Evolutionary conservation across 2,329 filamentous ascomycete genomes (phyloP), one percentile per base, ranked within the genome.

Genomic region (Fusarium metavorans): DNA sequence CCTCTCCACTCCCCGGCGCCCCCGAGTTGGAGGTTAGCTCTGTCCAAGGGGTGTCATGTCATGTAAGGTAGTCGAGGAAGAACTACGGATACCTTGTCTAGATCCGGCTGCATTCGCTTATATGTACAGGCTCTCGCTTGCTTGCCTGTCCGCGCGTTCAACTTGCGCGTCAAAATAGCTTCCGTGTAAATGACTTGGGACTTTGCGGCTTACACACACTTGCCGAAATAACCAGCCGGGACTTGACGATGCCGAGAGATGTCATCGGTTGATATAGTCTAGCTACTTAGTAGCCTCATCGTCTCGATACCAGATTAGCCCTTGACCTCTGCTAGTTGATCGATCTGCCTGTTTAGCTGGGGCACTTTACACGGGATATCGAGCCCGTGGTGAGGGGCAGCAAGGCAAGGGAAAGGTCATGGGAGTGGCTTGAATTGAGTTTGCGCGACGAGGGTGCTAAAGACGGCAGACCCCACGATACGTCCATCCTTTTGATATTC

Each of bases 1-100:
- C 39, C 58, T 57, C 60, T 70, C 60, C 72, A 72, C 68, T 64
- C 62, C 61, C 66, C 72, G 72, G 72, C 37, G 67, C 25, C 64
- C 61, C 72, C 72, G 72, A 71, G 58, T 58, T 60, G 32, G 20
- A 63, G 57, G 27, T 52, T 52, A 32, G 58, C 54, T 20, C 14
- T 48, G 18, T 56, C 18, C 27, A 41, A 35, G 52, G 48, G 48
- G 48, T 52, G 48, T 30, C 48, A 52, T 39, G 64, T 32, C 30
- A 32, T 32, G 9, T 32, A 32, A 32, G 30, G 30, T 27, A 48
- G 37, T 62, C 35, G 35, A 18, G 20, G 45, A 37, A 43, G 11
- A 35, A 66, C 30, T 56, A 32, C 30, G 30, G 13, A 27, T n/a
- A 52, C 48, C 48, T 52, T 52, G 48, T 52, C 48, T 52, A 18